Conservation (phyloP, 1,139 yeast genomes). For the Candida pseudoviswanathii region DNA sequence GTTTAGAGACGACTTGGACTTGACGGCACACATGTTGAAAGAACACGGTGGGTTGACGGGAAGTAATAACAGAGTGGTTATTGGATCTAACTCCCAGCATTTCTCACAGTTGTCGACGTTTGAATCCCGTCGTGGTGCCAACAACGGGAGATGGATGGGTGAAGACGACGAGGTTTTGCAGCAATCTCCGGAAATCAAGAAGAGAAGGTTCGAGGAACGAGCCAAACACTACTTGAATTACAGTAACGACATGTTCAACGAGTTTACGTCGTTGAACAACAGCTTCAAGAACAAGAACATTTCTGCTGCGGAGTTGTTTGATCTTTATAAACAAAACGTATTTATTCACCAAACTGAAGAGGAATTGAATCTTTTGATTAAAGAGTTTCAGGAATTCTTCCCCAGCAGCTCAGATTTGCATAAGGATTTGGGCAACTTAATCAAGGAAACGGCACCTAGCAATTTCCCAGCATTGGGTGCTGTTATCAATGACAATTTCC, state of each 20-base stretch:
- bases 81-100: slow-evolving; percentile 51
- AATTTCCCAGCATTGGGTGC: slow-evolving; percentile 38
- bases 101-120: slow-evolving; percentile 74
- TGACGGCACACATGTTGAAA: slow-evolving; percentile 84
- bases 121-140: slow-evolving; percentile 10
- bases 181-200: slow-evolving; percentile 51
- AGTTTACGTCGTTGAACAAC: slow-evolving; percentile 54
- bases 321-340: slow-evolving; percentile 48
- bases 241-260: slow-evolving; percentile 45
- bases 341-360: slow-evolving; percentile 45
- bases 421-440: slow-evolving; percentile 27
- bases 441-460: slow-evolving; percentile 23
- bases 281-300: slow-evolving; percentile 50
- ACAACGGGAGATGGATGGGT: slow-evolving; percentile 11
- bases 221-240: slow-evolving; percentile 77
- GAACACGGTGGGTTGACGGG: slow-evolving; percentile 73
- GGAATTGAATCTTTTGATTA: slow-evolving; percentile 55
- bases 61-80: slow-evolving; percentile 41
- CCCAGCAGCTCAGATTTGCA: slow-evolving; percentile 36
- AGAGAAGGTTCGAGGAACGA: slow-evolving; percentile 75
- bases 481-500: slow-evolving; percentile 45
- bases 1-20: slow-evolving; percentile 81
- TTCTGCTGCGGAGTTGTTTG: slow-evolving; percentile 50
- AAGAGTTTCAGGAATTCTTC: slow-evolving; percentile 59
- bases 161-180: slow-evolving; percentile 34